Percentiles rank a stretch among this genome's conserved stretches.
Conservation (phyloP, 441 rosid species). For the Euphorbia corollata region DNA sequence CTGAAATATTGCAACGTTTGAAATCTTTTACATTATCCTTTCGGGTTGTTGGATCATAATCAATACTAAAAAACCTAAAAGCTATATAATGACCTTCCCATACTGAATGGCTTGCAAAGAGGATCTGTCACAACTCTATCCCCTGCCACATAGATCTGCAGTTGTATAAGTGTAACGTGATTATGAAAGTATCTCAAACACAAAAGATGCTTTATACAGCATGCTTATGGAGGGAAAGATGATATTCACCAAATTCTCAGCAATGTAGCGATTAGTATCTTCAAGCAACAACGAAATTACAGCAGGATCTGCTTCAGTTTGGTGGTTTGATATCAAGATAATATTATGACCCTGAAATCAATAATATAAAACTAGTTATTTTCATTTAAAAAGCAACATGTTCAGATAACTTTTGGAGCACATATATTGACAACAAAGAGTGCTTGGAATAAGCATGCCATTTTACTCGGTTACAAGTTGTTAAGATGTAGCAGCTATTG, state of each 20-base stretch:
- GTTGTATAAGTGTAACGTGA: constrained; percentile 20
- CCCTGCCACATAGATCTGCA: constrained; percentile 86
- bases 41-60: constrained; percentile 19
- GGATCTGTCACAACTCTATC: constrained; percentile 96
- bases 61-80: constrained; percentile 21
- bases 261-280: constrained; percentile 48
- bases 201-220: constrained; percentile 16
- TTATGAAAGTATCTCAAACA: constrained; percentile 23
- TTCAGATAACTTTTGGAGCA: background rate
- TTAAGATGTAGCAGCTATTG: no score
- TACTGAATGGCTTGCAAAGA: constrained; percentile 96
- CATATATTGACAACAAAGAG: background rate
- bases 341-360: constrained; percentile 81
- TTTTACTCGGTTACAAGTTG: no score
- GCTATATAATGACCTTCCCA: constrained; percentile 68
- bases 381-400: background rate
- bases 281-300: constrained; percentile 81
- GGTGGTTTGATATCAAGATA: constrained; percentile 89
- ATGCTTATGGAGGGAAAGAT: constrained; percentile 19
- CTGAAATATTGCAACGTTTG: constrained; percentile 31
- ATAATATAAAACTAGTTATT: constrained; percentile 12
- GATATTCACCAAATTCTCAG: constrained; percentile 66
- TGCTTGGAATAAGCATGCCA: background rate
- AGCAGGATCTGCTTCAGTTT: constrained; percentile 98
- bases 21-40: constrained; percentile 21